Evolutionary conservation across 2,329 filamentous ascomycete species (phyloP).

Genomic region (Talaromyces sp.): DNA sequence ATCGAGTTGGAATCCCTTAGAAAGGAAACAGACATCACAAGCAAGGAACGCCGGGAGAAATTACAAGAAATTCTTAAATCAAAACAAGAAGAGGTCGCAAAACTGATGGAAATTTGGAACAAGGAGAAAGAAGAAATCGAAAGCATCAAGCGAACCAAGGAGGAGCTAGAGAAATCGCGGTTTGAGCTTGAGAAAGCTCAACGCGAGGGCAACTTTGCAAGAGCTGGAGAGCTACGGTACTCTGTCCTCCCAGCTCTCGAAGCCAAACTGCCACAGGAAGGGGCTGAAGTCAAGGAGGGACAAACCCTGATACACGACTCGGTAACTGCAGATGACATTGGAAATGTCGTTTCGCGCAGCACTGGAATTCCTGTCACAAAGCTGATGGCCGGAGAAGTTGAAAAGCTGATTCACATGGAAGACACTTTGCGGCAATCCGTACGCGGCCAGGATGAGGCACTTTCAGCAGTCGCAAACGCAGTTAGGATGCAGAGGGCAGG

Average conservation of each 20-base stretch:
- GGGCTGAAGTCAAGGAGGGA: slow-evolving; percentile 42
- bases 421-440: slow-evolving; percentile 77
- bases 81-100: slow-evolving; percentile 70
- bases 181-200: slow-evolving; percentile 84
- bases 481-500: slow-evolving; percentile 92
- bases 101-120: slow-evolving; percentile 79
- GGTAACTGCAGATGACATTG: slow-evolving; percentile 93
- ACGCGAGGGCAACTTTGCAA: slow-evolving; percentile 79
- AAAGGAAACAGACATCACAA: slow-evolving; percentile 88
- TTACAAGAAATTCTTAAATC: slow-evolving; percentile 70
- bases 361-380: slow-evolving; percentile 93
- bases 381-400: slow-evolving; percentile 85
- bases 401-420: slow-evolving; percentile 95
- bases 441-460: slow-evolving; percentile 88
- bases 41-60: slow-evolving; percentile 80
- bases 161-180: slow-evolving; percentile 78
- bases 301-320: slow-evolving; percentile 79
- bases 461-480: slow-evolving; percentile 84
- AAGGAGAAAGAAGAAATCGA: slow-evolving; percentile 83
- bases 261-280: slow-evolving; percentile 71
- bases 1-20: slow-evolving; percentile 92
- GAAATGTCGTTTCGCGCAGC: slow-evolving; percentile 79
- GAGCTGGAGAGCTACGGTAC: slow-evolving; percentile 87
- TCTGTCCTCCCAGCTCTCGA: slow-evolving; percentile 79
- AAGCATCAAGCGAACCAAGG: slow-evolving; percentile 77